phyloP scores from a whole-genome alignment of 2,329 filamentous ascomycete species.

The Colletotrichum sp. region DNA sequence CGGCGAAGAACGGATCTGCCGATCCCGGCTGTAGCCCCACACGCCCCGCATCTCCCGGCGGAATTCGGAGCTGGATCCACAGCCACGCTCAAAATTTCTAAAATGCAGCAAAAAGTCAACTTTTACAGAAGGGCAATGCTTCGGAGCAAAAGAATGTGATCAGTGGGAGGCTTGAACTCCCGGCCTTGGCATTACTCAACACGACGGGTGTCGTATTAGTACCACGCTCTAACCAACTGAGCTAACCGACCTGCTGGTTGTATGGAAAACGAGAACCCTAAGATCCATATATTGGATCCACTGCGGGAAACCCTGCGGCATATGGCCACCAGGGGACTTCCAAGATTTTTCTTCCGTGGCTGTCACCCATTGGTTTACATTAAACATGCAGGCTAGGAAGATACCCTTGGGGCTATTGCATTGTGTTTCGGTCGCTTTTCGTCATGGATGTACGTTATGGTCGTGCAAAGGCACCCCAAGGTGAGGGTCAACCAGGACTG shows the following conservation, averaged over 20 bases:
- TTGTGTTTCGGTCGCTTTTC: neutral
- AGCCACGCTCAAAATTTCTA: neutral
- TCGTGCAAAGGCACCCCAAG: neutral
- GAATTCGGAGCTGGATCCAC: neutral
- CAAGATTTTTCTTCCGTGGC: neutral
- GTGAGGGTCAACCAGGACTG: neutral
- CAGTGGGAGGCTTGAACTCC: slow-evolving; percentile 22
- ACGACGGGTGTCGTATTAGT: slow-evolving; percentile 15
- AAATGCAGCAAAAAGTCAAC: neutral
- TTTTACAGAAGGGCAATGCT: neutral
- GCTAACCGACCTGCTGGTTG: slow-evolving; percentile 14
- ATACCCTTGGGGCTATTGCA: neutral
- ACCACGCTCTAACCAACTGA: slow-evolving; percentile 23
- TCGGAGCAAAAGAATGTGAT: neutral
- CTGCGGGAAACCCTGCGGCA: neutral
- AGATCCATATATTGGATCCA: neutral
- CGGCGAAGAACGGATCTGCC: neutral
- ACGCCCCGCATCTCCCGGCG: neutral
- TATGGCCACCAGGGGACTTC: fast-evolving
- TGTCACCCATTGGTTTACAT: neutral
- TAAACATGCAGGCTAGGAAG: no score
- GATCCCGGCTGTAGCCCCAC: neutral
- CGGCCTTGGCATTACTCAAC: slow-evolving; percentile 16
- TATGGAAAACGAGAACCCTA: fast-evolving
- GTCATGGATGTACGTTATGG: neutral